A percentile compares a stretch with the other conserved stretches of the same genome.
These are phyloP conservation scores for Fusarium succisae DNA, from an alignment of 2,329 filamentous ascomycete genomes.

Conservation along the genomic window DNA sequence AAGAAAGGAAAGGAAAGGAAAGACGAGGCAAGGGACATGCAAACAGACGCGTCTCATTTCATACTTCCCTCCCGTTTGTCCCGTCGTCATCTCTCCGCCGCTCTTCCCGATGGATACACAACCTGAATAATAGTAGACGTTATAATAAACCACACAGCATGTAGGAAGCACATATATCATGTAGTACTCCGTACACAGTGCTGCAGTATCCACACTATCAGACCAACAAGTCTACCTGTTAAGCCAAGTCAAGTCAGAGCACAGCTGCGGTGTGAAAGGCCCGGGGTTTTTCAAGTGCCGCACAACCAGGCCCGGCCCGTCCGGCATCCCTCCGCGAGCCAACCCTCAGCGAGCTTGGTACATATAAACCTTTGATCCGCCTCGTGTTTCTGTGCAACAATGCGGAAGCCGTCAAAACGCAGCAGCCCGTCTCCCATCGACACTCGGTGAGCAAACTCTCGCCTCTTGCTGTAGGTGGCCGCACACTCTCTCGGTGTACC, in stretches of 20 bases:
- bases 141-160: not conserved
- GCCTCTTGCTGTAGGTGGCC: slow-evolving; percentile 31
- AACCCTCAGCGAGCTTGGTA: not conserved
- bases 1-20: not conserved
- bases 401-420: slow-evolving; percentile 26
- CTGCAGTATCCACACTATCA: not conserved
- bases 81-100: not conserved
- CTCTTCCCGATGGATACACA: slow-evolving; percentile 12
- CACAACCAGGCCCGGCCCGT: slow-evolving; percentile 33
- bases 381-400: slow-evolving; percentile 10
- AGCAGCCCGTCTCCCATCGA: slow-evolving; percentile 14
- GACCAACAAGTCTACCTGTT: not conserved
- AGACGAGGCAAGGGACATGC: slow-evolving; percentile 10
- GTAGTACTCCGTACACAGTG: not conserved
- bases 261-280: not conserved
- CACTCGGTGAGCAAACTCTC: slow-evolving; percentile 32
- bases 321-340: slow-evolving; percentile 19
- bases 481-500: not conserved
- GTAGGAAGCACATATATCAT: not conserved
- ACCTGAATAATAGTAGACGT: not conserved
- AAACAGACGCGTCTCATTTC: slow-evolving; percentile 12
- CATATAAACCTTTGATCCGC: slow-evolving; percentile 34
- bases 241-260: not conserved
- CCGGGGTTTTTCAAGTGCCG: not conserved
- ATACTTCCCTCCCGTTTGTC: not conserved